These are phyloP conservation scores for Skeletonema menzelii DNA, from an alignment of 108 stramenopile species.

Conservation along the genomic window DNA sequence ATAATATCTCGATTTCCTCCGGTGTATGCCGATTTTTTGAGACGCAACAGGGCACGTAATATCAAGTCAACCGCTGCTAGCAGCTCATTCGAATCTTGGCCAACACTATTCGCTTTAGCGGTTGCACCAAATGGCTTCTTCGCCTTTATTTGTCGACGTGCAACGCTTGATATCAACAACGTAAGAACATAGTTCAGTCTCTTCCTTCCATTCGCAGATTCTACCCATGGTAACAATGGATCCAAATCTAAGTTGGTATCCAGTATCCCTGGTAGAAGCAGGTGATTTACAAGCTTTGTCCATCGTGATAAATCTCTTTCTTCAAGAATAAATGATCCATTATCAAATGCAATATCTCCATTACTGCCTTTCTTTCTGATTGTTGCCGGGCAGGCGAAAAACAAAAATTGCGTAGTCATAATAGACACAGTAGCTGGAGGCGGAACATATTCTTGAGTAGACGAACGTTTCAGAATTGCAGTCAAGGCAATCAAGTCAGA, in stretches of 20 bases:
- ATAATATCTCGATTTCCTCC: slow-evolving; percentile 29
- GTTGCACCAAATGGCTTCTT: background rate
- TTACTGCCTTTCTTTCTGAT: slow-evolving; percentile 21
- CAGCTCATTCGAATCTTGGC: background rate
- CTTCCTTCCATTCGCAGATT: slow-evolving; percentile 49
- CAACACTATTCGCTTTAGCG: background rate
- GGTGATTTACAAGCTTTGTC: slow-evolving; percentile 48
- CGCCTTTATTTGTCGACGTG: slow-evolving; percentile 3
- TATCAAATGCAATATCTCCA: slow-evolving; percentile 6
- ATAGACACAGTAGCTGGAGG: slow-evolving; percentile 71
- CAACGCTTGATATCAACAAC: slow-evolving; percentile 37
- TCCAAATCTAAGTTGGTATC: slow-evolving; percentile 51
- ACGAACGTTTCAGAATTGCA: slow-evolving; percentile 46
- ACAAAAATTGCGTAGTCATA: slow-evolving; percentile 60
- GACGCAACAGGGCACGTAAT: slow-evolving; percentile 31
- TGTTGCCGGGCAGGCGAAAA: slow-evolving; percentile 52
- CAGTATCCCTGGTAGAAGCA: slow-evolving; percentile 61
- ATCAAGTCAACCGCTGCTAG: slow-evolving; percentile 25
- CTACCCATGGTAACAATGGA: slow-evolving; percentile 66
- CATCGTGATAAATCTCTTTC: slow-evolving; percentile 46
- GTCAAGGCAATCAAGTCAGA: slow-evolving; percentile 57
- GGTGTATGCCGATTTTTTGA: slow-evolving; percentile 17
- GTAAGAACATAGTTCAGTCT: slow-evolving; percentile 36
- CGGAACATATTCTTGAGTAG: slow-evolving; percentile 55
- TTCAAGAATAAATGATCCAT: slow-evolving; percentile 21